Evolutionary conservation across 768 basidiomycete genomes (phyloP).

Genomic region (Holtermanniella nyarrowii): DNA sequence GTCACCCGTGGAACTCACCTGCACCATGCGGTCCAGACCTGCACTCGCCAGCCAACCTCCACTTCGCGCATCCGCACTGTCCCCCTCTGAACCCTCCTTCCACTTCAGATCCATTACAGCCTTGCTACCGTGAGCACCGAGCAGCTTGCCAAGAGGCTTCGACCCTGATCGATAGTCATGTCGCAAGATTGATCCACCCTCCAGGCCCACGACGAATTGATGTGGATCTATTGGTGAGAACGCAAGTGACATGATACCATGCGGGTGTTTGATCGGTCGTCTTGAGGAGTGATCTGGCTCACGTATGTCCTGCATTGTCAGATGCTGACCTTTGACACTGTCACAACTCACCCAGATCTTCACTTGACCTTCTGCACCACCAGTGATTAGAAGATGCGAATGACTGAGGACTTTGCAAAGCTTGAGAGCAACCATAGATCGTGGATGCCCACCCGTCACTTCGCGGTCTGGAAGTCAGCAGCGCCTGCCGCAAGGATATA

Average conservation of each 20-base stretch:
- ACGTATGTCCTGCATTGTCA: constrained; percentile 24
- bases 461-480: constrained; percentile 23
- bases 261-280: constrained; percentile 28
- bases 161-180: constrained; percentile 29
- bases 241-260: constrained; percentile 24
- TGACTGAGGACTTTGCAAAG: constrained; percentile 22
- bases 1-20: constrained; percentile 17
- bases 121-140: constrained; percentile 36
- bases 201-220: constrained; percentile 28
- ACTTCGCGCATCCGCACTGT: constrained; percentile 2
- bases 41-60: constrained; percentile 39
- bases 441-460: constrained; percentile 21
- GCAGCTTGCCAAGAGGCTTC: constrained; percentile 21
- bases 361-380: constrained; percentile 33
- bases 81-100: constrained; percentile 16
- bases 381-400: constrained; percentile 31
- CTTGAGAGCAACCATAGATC: constrained; percentile 29
- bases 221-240: constrained; percentile 30
- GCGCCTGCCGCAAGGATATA: constrained; percentile 7
- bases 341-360: constrained; percentile 30
- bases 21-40: constrained; percentile 33
- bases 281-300: constrained; percentile 19
- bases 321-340: background rate
- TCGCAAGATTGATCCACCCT: constrained; percentile 33
- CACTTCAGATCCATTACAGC: constrained; percentile 37